Base-by-base conservation (phyloP, 225 moss, liverwort and hornwort genomes). In the Bryum argenteum region DNA sequence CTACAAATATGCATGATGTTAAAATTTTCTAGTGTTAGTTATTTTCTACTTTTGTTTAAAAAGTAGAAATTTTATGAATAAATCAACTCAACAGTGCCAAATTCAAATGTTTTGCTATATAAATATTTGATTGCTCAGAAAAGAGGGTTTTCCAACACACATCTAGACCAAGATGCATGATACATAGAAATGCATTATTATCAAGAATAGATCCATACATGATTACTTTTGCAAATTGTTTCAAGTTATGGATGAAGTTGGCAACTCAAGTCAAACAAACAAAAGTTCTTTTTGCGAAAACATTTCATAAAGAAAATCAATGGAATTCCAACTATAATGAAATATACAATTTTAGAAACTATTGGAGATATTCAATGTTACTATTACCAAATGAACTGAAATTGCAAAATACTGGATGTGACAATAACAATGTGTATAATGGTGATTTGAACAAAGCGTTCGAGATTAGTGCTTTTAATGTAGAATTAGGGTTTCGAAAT, bases 221-320 rank as follows among this genome's bases (percentile, higher is more conserved):
- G 71, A 26, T 66, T 70, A 66, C 28, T 41, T 48, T 74, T 64
- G 41, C 2, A 3, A 53, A 44, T 69, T 4, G 0, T 66, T 51
- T 61, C 50, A 78, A 42, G 66, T 22, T 66, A 62, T 66, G 66
- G 69, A 56, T 51, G 14, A 74, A 43, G 0, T 57, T 61, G 21
- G 9, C 9, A 6, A 18, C 51, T 1, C 56, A 43, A 22, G 56
- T 50, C 4, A 61, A 60, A 23, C 41, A 50, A 70, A 13, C 4
- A 39, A 51, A 48, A 26, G 15, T 14, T n/a, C 0, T 26, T 9
- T 1, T 71, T 62, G 22, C 23, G 50, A 70, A 3, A 9, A 28
- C 24, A 23, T 73, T n/a, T 43, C 24, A 61, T 9, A 53, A 51
- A 24, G 19, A 70, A 13, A 0, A 28, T 20, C 0, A 55, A 43